A percentile compares a stretch with the other conserved stretches of the same genome.
Conservation (phyloP, 2,329 filamentous ascomycete genomes). For the Aotearoamyces nothofagi region DNA sequence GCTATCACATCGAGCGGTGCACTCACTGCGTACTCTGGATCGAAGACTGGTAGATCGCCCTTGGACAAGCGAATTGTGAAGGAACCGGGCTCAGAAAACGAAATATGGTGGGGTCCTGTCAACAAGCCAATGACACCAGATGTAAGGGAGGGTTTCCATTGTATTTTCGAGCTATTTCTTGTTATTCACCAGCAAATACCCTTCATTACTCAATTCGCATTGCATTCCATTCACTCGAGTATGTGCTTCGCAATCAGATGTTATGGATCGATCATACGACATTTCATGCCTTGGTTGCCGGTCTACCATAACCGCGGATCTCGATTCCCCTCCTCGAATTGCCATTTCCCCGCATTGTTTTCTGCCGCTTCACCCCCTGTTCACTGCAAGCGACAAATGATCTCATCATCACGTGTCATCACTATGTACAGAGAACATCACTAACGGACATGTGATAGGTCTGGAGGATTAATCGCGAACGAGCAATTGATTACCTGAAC, state of each 20-base stretch:
- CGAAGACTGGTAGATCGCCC: constrained; percentile 94
- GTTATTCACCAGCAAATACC: no score
- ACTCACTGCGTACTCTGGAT: constrained; percentile 91
- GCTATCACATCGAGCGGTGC: constrained; percentile 94
- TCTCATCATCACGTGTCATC: background rate
- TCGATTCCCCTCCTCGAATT: constrained; percentile 1
- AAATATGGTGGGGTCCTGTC: constrained; percentile 98
- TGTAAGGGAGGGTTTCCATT: constrained; percentile 65
- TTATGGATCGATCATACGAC: no score
- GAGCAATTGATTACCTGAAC: constrained; percentile 98
- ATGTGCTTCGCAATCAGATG: no score
- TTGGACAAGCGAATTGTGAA: constrained; percentile 96
- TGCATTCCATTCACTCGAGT: no score
- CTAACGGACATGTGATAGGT: constrained; percentile 42
- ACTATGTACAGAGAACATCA: background rate
- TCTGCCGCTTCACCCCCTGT: constrained; percentile 1
- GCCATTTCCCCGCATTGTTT: constrained; percentile 2
- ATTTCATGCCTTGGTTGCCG: no score
- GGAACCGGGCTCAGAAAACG: constrained; percentile 74
- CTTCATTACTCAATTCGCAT: no score
- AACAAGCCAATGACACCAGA: constrained; percentile 98
- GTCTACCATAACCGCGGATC: no score
- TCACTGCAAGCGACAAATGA: constrained; percentile 1
- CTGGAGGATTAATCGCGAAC: constrained; percentile 98
- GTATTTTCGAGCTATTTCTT: no score